Evolutionary conservation across 2,329 filamentous ascomycete genomes (phyloP).

Genomic region (Aspergillus glaucus): DNA sequence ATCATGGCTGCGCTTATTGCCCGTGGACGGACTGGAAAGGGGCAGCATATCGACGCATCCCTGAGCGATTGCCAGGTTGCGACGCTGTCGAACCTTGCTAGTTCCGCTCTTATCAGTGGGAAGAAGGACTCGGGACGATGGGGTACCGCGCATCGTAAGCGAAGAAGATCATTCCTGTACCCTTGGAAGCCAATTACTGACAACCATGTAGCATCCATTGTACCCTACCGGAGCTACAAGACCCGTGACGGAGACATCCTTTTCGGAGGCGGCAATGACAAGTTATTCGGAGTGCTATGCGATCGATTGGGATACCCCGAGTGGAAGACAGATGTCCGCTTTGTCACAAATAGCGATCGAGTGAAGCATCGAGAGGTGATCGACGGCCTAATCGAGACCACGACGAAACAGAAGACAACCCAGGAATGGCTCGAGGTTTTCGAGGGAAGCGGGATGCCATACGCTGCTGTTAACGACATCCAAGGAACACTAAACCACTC

Average conservation of each 20-base stretch:
- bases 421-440: conserved; percentile 80
- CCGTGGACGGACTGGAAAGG: conserved; percentile 65
- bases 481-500: conserved; percentile 75
- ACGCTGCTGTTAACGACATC: conserved; percentile 90
- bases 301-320: conserved; percentile 52
- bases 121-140: conserved; percentile 82
- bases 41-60: conserved; percentile 87
- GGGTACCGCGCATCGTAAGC: conserved; percentile 87
- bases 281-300: conserved; percentile 55
- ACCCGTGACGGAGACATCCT: conserved; percentile 59
- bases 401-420: conserved; percentile 72
- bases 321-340: conserved; percentile 52
- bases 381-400: conserved; percentile 69
- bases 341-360: conserved; percentile 53
- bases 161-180: not conserved
- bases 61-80: conserved; percentile 93
- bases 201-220: conserved; percentile 70
- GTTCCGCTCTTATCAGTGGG: conserved; percentile 81
- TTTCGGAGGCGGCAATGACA: conserved; percentile 59
- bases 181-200: conserved; percentile 6
- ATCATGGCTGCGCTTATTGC: conserved; percentile 90
- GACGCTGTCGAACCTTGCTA: conserved; percentile 90
- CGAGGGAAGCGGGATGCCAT: conserved; percentile 89
- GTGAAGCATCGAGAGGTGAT: conserved; percentile 66
- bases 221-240: conserved; percentile 81